Evolutionary conservation across 805 yeast genomes (phyloP).

Genomic region (Candida cerambycidarum): DNA sequence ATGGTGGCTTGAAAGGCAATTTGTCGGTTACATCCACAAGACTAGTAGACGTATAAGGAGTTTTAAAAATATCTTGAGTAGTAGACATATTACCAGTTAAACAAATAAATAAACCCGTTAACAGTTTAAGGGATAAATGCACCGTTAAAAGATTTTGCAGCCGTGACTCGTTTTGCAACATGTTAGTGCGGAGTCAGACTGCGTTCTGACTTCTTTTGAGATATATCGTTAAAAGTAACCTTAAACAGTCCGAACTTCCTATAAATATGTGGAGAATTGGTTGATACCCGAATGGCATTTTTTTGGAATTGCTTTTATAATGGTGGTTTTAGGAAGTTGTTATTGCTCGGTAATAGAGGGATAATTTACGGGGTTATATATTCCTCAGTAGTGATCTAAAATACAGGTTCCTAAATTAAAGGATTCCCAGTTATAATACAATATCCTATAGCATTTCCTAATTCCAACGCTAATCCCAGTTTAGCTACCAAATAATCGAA

Average conservation of each 20-base stretch:
- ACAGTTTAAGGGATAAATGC: background rate
- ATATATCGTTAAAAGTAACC: background rate
- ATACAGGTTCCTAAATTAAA: background rate
- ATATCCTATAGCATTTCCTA: constrained; percentile 26
- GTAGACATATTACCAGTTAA: constrained; percentile 1
- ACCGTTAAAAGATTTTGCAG: constrained; percentile 2
- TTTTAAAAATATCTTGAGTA: background rate
- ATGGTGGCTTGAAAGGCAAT: constrained; percentile 35
- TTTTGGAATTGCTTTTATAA: too few relatives aligned
- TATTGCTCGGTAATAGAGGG: background rate
- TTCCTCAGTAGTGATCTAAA: too few relatives aligned
- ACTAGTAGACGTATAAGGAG: constrained; percentile 31
- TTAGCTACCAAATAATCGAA: constrained; percentile 27
- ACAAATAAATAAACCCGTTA: background rate
- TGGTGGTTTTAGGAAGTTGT: background rate
- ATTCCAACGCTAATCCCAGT: constrained; percentile 14
- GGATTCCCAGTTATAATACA: constrained; percentile 39
- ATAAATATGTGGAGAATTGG: too few relatives aligned
- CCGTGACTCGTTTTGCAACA: constrained; percentile 2
- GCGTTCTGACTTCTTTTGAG: constrained; percentile 4
- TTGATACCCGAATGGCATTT: too few relatives aligned
- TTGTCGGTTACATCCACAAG: constrained; percentile 37
- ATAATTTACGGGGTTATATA: background rate
- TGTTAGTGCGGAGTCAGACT: background rate
- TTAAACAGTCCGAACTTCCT: background rate